A percentile compares a stretch with the other conserved stretches of the same genome.
phyloP scores from a whole-genome alignment of 192 early-diverging fungal species.

The Coemansia sp. region DNA sequence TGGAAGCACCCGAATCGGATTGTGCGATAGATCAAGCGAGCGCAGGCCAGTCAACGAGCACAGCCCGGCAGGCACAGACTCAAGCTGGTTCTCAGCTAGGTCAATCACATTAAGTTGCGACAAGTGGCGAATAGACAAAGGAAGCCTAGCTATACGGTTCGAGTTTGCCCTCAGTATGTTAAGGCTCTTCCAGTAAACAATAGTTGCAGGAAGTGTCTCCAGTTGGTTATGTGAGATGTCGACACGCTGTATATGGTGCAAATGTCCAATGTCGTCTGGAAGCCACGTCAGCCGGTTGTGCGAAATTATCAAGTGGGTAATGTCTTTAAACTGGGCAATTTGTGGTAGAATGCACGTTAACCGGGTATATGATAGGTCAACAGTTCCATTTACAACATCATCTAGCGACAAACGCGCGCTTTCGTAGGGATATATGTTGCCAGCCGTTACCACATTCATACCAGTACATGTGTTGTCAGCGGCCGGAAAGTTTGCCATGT shows the following conservation, averaged over 20 bases:
- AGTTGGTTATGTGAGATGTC: constrained; percentile 30
- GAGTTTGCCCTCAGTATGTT: constrained; percentile 7
- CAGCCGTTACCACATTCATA: background rate
- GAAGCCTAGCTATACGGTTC: constrained; percentile 18
- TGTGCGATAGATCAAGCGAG: constrained; percentile 23
- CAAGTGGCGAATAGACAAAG: constrained; percentile 28
- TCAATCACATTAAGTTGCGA: constrained; percentile 9
- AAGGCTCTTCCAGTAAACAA: constrained; percentile 31
- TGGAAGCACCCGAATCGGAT: constrained; percentile 25
- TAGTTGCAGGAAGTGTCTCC: constrained; percentile 16
- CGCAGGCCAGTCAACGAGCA: constrained; percentile 13
- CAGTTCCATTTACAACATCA: constrained; percentile 12
- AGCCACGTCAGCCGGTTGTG: constrained; percentile 20
- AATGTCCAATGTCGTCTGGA: constrained; percentile 36
- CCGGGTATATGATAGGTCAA: constrained; percentile 16
- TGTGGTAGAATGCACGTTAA: constrained; percentile 12
- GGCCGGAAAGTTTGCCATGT: background rate
- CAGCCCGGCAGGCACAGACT: constrained; percentile 17
- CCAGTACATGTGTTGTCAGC: background rate
- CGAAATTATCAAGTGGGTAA: constrained; percentile 19
- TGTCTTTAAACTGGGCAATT: constrained; percentile 12
- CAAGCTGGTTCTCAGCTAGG: constrained; percentile 13
- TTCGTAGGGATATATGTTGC: background rate
- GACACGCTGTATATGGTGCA: constrained; percentile 25
- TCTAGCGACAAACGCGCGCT: constrained; percentile 8